These are phyloP conservation scores for Acanthamoeba culbertsoni DNA, from an alignment of 208 protist genomes.

Conservation along the genomic window DNA sequence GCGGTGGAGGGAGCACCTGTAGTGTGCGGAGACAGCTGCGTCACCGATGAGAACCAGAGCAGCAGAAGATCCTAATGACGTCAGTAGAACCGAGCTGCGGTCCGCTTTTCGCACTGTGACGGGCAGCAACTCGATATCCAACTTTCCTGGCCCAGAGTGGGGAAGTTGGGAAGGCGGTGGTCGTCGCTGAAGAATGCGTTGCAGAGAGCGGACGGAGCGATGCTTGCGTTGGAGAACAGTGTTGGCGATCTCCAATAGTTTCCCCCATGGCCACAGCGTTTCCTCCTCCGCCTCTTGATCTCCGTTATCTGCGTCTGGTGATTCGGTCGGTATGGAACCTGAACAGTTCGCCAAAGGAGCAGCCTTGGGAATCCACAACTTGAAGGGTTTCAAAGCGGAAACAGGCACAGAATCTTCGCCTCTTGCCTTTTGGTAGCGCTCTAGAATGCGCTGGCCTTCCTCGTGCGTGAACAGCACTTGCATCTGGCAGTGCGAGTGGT, in stretches of 20 bases:
- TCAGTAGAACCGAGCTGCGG: background rate
- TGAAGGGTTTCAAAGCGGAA: background rate
- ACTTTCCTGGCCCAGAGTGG: background rate
- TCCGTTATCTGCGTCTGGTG: too few species aligned
- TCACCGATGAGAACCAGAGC: background rate
- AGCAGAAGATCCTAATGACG: background rate
- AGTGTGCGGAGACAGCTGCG: background rate
- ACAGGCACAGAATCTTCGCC: background rate
- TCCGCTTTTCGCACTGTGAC: background rate
- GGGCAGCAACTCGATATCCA: background rate
- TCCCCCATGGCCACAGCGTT: background rate
- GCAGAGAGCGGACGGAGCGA: background rate
- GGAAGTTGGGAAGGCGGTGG: background rate
- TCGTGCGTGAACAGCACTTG: slow-evolving; percentile 25
- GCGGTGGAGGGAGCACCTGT: background rate
- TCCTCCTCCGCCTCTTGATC: too few species aligned
- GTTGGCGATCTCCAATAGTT: background rate
- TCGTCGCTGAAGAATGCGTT: background rate
- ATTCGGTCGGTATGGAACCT: too few species aligned
- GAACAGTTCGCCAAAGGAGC: background rate
- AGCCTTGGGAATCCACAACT: background rate
- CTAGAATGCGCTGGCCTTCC: background rate
- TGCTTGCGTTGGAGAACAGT: background rate
- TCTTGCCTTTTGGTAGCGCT: background rate
- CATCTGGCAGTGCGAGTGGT: slow-evolving; percentile 17